phyloP scores from a whole-genome alignment of 2,329 filamentous ascomycete species.

The Elsinoe batatas region DNA sequence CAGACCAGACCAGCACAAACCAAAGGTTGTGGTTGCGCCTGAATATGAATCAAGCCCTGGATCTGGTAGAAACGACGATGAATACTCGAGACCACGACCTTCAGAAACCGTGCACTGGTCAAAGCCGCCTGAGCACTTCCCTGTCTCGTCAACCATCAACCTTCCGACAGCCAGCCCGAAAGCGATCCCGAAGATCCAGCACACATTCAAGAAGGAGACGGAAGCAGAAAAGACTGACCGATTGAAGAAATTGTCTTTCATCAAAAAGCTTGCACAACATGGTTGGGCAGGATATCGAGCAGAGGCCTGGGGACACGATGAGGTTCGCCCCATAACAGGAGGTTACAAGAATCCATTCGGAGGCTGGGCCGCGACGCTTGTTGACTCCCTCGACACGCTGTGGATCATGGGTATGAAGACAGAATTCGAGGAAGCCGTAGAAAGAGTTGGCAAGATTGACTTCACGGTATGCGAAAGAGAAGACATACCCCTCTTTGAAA shows the following conservation, averaged over 20 bases:
- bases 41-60: background rate
- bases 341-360: slow-evolving; percentile 71
- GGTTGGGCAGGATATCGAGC: slow-evolving; percentile 76
- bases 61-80: background rate
- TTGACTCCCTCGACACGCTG: slow-evolving; percentile 72
- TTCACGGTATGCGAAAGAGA: slow-evolving; percentile 61
- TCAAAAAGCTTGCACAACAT: slow-evolving; percentile 65
- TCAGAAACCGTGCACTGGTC: slow-evolving; percentile 53
- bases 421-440: slow-evolving; percentile 70
- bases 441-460: slow-evolving; percentile 62
- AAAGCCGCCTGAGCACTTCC: slow-evolving; percentile 58
- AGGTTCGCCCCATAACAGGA: slow-evolving; percentile 64
- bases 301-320: slow-evolving; percentile 77
- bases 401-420: slow-evolving; percentile 76
- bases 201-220: slow-evolving; percentile 57
- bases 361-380: slow-evolving; percentile 79
- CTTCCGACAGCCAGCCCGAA: slow-evolving; percentile 64
- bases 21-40: slow-evolving; percentile 6
- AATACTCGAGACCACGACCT: background rate
- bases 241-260: slow-evolving; percentile 50
- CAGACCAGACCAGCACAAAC: background rate
- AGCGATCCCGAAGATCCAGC: slow-evolving; percentile 66
- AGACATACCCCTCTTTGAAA: slow-evolving; percentile 86
- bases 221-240: slow-evolving; percentile 51
- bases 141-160: slow-evolving; percentile 63